phyloP scores from a whole-genome alignment of 2,329 filamentous ascomycete genomes.

The Aspergillus aculeatinus region DNA sequence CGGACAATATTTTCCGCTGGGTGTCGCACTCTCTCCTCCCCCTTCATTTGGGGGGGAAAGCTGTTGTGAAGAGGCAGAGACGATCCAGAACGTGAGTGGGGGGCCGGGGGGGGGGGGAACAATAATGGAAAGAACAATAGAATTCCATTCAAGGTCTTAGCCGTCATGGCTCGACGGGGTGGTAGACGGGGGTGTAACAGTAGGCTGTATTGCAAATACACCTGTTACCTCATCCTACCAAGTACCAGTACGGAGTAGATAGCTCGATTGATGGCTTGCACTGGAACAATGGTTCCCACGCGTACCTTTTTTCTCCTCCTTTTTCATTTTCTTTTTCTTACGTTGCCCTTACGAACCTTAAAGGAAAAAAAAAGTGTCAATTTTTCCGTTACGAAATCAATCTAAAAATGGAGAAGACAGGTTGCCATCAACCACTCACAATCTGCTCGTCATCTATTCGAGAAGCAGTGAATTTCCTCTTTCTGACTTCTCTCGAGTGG shows the following conservation, averaged over 20 bases:
- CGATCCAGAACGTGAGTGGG: conserved; percentile 8
- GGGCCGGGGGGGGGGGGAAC: neutral
- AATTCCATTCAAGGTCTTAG: neutral
- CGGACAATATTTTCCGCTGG: neutral
- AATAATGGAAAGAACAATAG: neutral
- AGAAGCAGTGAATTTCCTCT: neutral
- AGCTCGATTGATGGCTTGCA: no score
- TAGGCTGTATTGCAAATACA: neutral
- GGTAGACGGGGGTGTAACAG: neutral
- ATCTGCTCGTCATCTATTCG: neutral
- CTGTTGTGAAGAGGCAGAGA: neutral
- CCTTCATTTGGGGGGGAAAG: conserved; percentile 4
- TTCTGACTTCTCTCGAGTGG: neutral
- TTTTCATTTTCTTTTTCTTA: no score
- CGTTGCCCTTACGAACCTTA: no score
- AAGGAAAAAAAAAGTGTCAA: neutral
- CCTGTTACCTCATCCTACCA: neutral
- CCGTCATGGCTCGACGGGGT: neutral
- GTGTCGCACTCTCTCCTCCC: neutral
- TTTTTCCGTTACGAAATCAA: neutral
- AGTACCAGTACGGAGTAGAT: no score
- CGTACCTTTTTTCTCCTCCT: neutral
- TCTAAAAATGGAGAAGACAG: neutral
- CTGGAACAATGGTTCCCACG: neutral
- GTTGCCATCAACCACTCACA: neutral